Base-by-base conservation (phyloP, 1,139 yeast species). In the Candida glucosophila region DNA sequence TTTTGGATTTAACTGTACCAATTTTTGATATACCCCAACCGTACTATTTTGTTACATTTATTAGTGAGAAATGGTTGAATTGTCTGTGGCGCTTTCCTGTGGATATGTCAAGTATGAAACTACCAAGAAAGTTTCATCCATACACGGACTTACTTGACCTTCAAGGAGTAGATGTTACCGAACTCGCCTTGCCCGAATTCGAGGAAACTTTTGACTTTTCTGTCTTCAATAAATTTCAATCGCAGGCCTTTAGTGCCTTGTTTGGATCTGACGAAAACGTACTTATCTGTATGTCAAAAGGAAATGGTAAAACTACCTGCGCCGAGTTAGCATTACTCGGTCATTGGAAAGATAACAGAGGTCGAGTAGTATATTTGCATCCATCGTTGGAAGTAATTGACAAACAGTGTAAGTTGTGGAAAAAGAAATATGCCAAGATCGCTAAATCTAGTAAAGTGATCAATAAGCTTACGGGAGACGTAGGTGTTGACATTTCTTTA, bases 41-140 rank as follows among this genome's bases (percentile, higher is more conserved):
- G 2, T 76, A 76, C 39, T 77, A 79, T 38, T 82, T 80, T 49
- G 67, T 86, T 5, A 64, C 80, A 0, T 47, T 86, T 12, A 55
- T 80, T 3, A 83, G 94, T 33, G 94, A 86, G 32, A 72, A 65
- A 32, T 90, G 98, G 98, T 52, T 86, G 6, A 88, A 82, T 34
- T 73, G 86, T 30, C 83, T 73, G 28, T 62, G 69, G 37, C 69
- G 70, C 31, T 48, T 69, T 2, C 85, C 95, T 0, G 56, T 85
- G 2, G 52, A 73, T 25, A 55, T 90, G 30, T 58, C 65, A 14
- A 52, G 63, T 19, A 40, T 85, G 27, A 59, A 58, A 21, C 36
- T 80, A 4, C 96, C 96, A 6, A 74, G 73, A 41, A 74, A 72
- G 36, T 74, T 78, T 31, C 77, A 86, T 0, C 65, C 79, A 0